Percentiles rank a stretch among this genome's conserved stretches.
phyloP scores from a whole-genome alignment of 208 protist genomes.

The Tritrichomonas foetus region DNA sequence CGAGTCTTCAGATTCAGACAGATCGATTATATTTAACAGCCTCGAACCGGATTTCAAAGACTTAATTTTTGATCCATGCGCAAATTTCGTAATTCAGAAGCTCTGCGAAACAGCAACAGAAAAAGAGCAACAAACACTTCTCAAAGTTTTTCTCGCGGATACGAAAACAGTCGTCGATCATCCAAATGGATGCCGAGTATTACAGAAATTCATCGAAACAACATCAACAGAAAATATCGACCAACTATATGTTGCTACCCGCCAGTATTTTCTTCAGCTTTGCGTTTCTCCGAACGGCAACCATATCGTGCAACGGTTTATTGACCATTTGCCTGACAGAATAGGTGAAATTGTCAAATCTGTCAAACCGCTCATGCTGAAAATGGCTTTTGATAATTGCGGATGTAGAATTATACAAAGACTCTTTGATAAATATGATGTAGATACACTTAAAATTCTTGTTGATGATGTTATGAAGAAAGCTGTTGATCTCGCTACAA shows the following conservation, averaged over 20 bases:
- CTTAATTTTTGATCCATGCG: neutral
- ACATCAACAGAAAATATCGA: neutral
- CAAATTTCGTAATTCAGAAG: neutral
- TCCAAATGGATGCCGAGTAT: neutral
- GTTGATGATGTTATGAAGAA: neutral
- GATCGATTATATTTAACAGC: neutral
- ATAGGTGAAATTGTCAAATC: neutral
- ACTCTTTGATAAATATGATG: neutral
- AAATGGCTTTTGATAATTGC: neutral
- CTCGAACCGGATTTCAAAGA: neutral
- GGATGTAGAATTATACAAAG: constrained; percentile 39
- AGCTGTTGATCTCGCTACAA: constrained; percentile 36
- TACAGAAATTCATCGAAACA: neutral
- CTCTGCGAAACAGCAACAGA: neutral
- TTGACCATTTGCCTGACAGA: neutral
- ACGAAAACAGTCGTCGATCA: neutral
- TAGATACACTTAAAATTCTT: neutral
- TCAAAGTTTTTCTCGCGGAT: neutral
- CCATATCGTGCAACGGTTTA: constrained; percentile 2
- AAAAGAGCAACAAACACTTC: neutral
- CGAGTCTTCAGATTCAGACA: neutral
- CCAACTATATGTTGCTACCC: neutral
- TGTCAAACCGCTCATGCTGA: neutral
- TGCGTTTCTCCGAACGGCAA: neutral
- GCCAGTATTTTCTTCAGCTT: neutral